A percentile compares a stretch with the other conserved stretches of the same genome.
Evolutionary conservation across 208 protist genomes (phyloP).

Genomic region (Naegleria lovaniensis): DNA sequence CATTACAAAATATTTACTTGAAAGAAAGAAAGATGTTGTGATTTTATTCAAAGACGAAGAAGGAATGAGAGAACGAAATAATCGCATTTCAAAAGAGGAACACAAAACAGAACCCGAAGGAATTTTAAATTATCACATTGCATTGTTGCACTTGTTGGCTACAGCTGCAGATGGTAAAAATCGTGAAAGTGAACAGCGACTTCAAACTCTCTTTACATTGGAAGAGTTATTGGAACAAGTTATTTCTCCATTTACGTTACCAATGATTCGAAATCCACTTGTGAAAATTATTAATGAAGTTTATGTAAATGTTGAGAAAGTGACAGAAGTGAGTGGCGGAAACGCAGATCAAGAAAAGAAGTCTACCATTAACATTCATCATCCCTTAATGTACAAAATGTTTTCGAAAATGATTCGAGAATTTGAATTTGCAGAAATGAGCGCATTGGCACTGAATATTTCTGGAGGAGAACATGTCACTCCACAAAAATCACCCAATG

Average conservation of each 20-base stretch:
- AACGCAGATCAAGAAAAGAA: neutral
- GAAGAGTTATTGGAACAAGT: neutral
- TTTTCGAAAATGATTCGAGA: neutral
- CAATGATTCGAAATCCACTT: neutral
- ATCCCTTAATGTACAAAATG: neutral
- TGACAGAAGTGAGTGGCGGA: neutral
- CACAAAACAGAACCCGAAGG: neutral
- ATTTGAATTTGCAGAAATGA: neutral
- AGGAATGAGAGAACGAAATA: neutral
- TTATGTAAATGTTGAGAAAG: neutral
- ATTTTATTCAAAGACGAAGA: slow-evolving; percentile 11
- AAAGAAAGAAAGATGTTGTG: neutral
- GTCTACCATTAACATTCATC: neutral
- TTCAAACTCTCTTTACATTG: neutral
- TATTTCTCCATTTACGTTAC: neutral
- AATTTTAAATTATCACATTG: neutral
- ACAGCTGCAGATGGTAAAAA: neutral
- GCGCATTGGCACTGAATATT: neutral
- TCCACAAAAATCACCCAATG: neutral
- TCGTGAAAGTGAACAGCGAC: neutral
- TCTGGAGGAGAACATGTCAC: neutral
- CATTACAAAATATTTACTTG: neutral
- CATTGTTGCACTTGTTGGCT: neutral
- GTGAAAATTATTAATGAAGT: neutral
- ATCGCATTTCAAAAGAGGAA: neutral